These are phyloP conservation scores for Skeletonema menzelii DNA, from an alignment of 108 stramenopile species.

Conservation along the genomic window DNA sequence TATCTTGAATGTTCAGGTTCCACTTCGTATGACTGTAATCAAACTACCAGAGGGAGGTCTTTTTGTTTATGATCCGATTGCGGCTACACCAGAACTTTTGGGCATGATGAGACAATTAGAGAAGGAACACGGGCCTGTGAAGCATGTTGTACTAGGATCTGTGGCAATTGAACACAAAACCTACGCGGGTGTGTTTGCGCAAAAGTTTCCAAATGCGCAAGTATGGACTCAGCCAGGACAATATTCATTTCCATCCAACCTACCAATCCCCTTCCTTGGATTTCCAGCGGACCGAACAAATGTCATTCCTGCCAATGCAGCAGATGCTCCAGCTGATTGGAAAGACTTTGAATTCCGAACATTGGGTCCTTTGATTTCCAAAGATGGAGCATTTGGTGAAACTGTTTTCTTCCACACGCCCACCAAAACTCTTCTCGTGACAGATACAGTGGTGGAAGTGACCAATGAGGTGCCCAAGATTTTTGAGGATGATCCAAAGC, in stretches of 20 bases:
- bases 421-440: constrained; percentile 86
- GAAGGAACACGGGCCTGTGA: constrained; percentile 74
- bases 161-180: constrained; percentile 95
- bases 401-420: constrained; percentile 90
- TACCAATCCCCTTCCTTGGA: constrained; percentile 77
- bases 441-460: constrained; percentile 89
- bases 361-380: constrained; percentile 86
- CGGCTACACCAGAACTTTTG: constrained; percentile 85
- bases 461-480: constrained; percentile 82
- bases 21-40: constrained; percentile 85
- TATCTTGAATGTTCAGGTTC: constrained; percentile 93
- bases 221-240: constrained; percentile 91
- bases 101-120: constrained; percentile 59
- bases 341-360: constrained; percentile 71
- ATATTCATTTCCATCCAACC: constrained; percentile 79
- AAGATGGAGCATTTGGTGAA: constrained; percentile 92
- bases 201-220: constrained; percentile 75
- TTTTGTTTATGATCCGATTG: constrained; percentile 91
- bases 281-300: constrained; percentile 74
- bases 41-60: constrained; percentile 75
- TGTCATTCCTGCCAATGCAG: constrained; percentile 45
- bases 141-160: constrained; percentile 88
- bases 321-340: constrained; percentile 78
- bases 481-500: constrained; percentile 78
- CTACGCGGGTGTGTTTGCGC: constrained; percentile 89